phyloP scores from a whole-genome alignment of 2,329 filamentous ascomycete species.

The Monilinia aucupariae region DNA sequence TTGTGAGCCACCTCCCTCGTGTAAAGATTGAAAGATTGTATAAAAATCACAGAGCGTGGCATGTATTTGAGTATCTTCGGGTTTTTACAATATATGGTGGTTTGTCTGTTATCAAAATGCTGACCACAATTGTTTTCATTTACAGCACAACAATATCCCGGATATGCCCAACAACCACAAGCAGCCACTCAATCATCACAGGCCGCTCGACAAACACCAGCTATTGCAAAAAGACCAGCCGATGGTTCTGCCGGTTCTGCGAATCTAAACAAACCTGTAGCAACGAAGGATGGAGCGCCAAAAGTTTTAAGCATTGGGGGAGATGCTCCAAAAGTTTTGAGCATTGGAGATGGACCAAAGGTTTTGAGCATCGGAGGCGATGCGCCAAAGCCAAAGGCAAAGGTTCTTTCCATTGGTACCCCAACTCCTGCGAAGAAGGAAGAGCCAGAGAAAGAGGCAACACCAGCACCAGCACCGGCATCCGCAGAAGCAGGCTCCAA shows the following conservation, averaged over 20 bases:
- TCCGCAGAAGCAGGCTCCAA: conserved; percentile 66
- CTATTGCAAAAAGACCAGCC: conserved; percentile 59
- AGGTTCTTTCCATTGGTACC: conserved; percentile 73
- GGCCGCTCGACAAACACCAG: conserved; percentile 46
- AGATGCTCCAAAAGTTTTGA: conserved; percentile 59
- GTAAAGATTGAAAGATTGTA: not conserved
- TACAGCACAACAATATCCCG: conserved; percentile 45
- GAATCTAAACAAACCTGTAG: conserved; percentile 46
- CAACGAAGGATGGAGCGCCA: conserved; percentile 50
- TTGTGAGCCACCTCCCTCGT: conserved; percentile 31
- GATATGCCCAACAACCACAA: conserved; percentile 49
- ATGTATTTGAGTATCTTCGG: not conserved
- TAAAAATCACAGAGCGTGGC: not conserved
- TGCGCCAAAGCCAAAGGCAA: conserved; percentile 50
- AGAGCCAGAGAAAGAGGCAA: conserved; percentile 44
- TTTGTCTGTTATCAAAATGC: not conserved
- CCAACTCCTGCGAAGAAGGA: conserved; percentile 43
- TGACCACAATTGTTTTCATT: conserved; percentile 3
- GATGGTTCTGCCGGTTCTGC: conserved; percentile 43
- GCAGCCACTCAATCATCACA: conserved; percentile 37
- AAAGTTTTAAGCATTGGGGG: conserved; percentile 62
- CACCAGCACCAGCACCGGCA: conserved; percentile 20
- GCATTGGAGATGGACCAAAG: conserved; percentile 57
- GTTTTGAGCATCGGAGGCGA: conserved; percentile 59
- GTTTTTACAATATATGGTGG: not conserved